These are phyloP conservation scores for Boletus semigastroideus DNA, from an alignment of 1,284 basidiomycete genomes.

Conservation along the genomic window DNA sequence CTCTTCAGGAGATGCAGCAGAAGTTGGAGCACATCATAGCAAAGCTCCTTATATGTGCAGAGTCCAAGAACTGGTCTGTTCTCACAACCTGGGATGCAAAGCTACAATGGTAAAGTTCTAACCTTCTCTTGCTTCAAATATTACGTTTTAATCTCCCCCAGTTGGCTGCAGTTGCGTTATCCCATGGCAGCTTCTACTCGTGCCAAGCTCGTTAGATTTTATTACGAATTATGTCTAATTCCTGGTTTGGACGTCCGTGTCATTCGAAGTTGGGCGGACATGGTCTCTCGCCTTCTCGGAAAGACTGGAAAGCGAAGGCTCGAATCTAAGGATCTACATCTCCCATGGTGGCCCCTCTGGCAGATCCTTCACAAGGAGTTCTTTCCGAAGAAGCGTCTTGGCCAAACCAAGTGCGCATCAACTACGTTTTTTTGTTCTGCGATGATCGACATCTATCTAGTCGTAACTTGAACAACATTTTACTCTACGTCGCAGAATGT, in stretches of 20 bases:
- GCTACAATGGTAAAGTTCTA: slow-evolving; percentile 61
- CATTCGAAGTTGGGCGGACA: slow-evolving; percentile 57
- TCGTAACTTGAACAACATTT: slow-evolving; percentile 34
- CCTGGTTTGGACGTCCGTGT: slow-evolving; percentile 66
- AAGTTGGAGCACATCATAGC: slow-evolving; percentile 74
- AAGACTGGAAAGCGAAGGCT: slow-evolving; percentile 43
- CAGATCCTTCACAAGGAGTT: slow-evolving; percentile 58
- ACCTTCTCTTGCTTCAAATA: not conserved
- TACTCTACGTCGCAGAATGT: slow-evolving; percentile 73
- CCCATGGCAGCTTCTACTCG: slow-evolving; percentile 73
- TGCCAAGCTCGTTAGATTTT: slow-evolving; percentile 76
- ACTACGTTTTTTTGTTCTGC: slow-evolving; percentile 34
- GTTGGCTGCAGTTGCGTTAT: slow-evolving; percentile 83
- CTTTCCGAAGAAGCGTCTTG: slow-evolving; percentile 53
- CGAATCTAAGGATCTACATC: slow-evolving; percentile 54
- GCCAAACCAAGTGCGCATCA: slow-evolving; percentile 43
- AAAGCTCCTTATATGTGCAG: slow-evolving; percentile 71
- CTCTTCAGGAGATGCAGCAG: slow-evolving; percentile 72
- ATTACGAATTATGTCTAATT: slow-evolving; percentile 85
- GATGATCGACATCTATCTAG: slow-evolving; percentile 14
- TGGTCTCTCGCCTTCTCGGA: slow-evolving; percentile 50
- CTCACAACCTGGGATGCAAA: slow-evolving; percentile 70
- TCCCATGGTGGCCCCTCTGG: slow-evolving; percentile 67
- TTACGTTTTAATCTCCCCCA: slow-evolving; percentile 32
- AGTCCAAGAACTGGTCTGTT: slow-evolving; percentile 74